Evolutionary conservation across 2,329 filamentous ascomycete genomes (phyloP).

Genomic region (Aschersonia sp.): DNA sequence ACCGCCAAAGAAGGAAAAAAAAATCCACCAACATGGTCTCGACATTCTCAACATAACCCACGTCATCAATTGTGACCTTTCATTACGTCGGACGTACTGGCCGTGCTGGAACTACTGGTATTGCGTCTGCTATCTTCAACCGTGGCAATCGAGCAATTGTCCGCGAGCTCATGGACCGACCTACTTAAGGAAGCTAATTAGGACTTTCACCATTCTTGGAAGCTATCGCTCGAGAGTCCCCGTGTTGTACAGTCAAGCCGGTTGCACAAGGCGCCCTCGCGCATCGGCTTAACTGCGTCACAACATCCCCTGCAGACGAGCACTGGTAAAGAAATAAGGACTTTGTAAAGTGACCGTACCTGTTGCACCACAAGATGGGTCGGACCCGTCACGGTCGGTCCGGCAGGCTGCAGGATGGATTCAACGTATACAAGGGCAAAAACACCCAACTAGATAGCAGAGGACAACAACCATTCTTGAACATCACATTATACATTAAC

Average conservation of each 20-base stretch:
- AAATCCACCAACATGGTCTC: conserved; percentile 67
- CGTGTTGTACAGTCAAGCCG: conserved; percentile 39
- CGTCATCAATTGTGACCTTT: conserved; percentile 98
- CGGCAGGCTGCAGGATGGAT: too few species aligned
- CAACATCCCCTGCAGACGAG: too few species aligned
- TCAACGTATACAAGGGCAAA: too few species aligned
- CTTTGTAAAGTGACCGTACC: too few species aligned
- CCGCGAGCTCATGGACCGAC: conserved; percentile 76
- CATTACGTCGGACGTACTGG: conserved; percentile 99
- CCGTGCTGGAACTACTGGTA: conserved; percentile 97
- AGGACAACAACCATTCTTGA: too few species aligned
- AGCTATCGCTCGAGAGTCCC: conserved; percentile 90
- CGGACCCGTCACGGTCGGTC: too few species aligned
- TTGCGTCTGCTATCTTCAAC: conserved; percentile 99
- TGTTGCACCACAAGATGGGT: too few species aligned
- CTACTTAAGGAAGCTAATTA: conserved; percentile 97
- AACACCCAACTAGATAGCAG: too few species aligned
- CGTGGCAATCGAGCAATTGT: conserved; percentile 97
- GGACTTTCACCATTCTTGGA: conserved; percentile 88
- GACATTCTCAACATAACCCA: conserved; percentile 96
- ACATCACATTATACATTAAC: too few species aligned
- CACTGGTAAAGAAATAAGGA: too few species aligned
- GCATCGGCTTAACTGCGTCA: too few species aligned
- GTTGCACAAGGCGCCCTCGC: too few species aligned
- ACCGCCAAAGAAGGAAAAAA: conserved; percentile 46